A percentile compares a stretch with the other conserved stretches of the same genome.
Evolutionary conservation across 202 grass and related monocot genomes (phyloP).

Genomic region (Carex sylvatica): DNA sequence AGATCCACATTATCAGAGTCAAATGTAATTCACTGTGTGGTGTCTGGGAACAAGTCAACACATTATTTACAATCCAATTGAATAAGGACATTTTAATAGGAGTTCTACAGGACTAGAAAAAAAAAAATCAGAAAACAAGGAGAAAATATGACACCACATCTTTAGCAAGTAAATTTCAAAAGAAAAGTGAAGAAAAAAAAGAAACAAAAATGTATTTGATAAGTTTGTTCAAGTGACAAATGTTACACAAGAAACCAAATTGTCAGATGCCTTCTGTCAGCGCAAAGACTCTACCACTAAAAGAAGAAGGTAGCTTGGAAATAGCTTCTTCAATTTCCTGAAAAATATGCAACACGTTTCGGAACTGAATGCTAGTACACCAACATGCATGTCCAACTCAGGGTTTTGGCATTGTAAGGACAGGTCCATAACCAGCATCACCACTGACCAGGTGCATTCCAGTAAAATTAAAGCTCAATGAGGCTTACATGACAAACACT

Average conservation of each 20-base stretch:
- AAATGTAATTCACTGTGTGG: not conserved
- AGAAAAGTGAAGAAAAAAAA: not conserved
- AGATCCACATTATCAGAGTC: too few relatives aligned
- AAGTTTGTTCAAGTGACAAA: not conserved
- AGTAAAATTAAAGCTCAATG: slow-evolving; percentile 1
- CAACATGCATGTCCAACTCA: not conserved
- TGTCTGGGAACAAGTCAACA: not conserved
- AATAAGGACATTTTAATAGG: not conserved
- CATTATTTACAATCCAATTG: not conserved
- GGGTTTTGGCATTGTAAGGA: not conserved
- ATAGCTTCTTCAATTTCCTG: slow-evolving; percentile 83
- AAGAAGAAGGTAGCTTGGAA: slow-evolving; percentile 39
- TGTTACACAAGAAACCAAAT: not conserved
- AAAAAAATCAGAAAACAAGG: not conserved
- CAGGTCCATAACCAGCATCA: not conserved
- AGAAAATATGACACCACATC: not conserved
- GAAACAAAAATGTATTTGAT: not conserved
- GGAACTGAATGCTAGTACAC: not conserved
- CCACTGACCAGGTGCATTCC: not conserved
- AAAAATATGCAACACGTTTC: slow-evolving; percentile 22
- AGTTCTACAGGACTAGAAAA: not conserved
- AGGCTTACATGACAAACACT: not conserved
- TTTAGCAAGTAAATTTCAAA: not conserved
- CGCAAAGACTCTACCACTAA: slow-evolving; percentile 54
- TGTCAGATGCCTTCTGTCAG: slow-evolving; percentile 58